Evolutionary conservation across 2,329 filamentous ascomycete species (phyloP).

Genomic region (Mycosphaerella sp.): DNA sequence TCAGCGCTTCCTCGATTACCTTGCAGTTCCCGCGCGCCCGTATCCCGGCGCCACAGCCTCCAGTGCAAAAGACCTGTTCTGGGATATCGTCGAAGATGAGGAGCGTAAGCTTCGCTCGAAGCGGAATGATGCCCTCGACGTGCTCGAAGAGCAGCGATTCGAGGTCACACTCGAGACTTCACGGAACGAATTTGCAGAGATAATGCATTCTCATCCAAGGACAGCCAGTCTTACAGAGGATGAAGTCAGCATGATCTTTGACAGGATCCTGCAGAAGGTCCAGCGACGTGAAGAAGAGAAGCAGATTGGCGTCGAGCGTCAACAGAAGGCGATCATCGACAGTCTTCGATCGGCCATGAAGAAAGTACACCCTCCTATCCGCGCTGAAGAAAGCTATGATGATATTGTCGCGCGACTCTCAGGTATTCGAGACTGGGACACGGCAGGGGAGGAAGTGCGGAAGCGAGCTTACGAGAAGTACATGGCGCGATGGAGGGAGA

Average conservation of each 20-base stretch:
- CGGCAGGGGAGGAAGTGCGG: constrained; percentile 77
- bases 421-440: constrained; percentile 76
- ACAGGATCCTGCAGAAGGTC: constrained; percentile 81
- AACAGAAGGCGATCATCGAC: constrained; percentile 78
- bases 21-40: constrained; percentile 55
- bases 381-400: constrained; percentile 76
- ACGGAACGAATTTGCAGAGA: constrained; percentile 76
- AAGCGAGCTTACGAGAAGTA: constrained; percentile 85
- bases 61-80: constrained; percentile 79
- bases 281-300: constrained; percentile 75
- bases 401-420: constrained; percentile 73
- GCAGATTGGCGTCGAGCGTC: constrained; percentile 70
- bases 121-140: constrained; percentile 30
- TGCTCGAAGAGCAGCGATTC: constrained; percentile 69
- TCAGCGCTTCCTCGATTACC: constrained; percentile 72
- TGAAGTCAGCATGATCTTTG: constrained; percentile 72
- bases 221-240: constrained; percentile 82
- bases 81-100: constrained; percentile 91
- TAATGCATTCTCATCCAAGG: constrained; percentile 79
- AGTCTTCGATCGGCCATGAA: constrained; percentile 80
- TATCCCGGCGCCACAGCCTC: constrained; percentile 33
- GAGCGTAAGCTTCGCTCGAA: constrained; percentile 51
- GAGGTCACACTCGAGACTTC: constrained; percentile 82
- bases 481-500: constrained; percentile 79
- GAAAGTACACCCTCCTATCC: constrained; percentile 78